Conservation (phyloP, 1,284 basidiomycete species). For the Trametes polyzona region DNA sequence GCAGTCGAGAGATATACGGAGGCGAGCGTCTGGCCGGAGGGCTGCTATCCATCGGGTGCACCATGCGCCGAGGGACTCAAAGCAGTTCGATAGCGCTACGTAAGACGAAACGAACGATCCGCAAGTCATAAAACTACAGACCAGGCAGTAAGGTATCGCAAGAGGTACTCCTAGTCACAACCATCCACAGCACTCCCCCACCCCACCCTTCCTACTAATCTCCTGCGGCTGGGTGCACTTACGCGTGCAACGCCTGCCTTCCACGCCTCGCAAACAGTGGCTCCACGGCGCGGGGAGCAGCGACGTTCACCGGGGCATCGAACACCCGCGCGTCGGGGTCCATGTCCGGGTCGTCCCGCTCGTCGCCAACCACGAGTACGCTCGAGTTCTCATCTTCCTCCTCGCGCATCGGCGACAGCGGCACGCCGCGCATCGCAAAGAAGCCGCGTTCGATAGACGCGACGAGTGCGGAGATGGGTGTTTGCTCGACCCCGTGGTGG, state of each 20-base stretch:
- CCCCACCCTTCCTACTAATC: background rate
- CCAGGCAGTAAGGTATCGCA: too few relatives aligned
- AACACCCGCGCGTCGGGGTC: constrained; percentile 18
- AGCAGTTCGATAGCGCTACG: too few relatives aligned
- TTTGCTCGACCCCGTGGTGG: constrained; percentile 38
- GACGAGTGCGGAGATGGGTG: constrained; percentile 71
- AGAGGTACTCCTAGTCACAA: too few relatives aligned
- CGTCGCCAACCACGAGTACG: constrained; percentile 8
- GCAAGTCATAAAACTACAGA: too few relatives aligned
- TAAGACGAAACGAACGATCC: too few relatives aligned
- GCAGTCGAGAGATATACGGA: too few relatives aligned
- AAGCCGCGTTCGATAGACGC: constrained; percentile 73
- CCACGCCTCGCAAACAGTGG: constrained; percentile 17
- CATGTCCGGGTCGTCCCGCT: background rate
- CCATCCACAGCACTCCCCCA: too few relatives aligned
- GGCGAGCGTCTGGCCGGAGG: too few relatives aligned
- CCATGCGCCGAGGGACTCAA: too few relatives aligned
- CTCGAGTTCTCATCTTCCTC: constrained; percentile 18
- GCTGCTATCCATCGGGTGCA: too few relatives aligned
- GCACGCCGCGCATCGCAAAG: constrained; percentile 46
- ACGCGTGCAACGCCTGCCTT: constrained; percentile 8
- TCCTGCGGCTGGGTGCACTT: background rate
- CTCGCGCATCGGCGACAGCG: constrained; percentile 23
- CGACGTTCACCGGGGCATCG: background rate
- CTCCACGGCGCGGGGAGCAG: background rate